phyloP scores from a whole-genome alignment of 768 basidiomycete species.

The Suillus occidentalis region DNA sequence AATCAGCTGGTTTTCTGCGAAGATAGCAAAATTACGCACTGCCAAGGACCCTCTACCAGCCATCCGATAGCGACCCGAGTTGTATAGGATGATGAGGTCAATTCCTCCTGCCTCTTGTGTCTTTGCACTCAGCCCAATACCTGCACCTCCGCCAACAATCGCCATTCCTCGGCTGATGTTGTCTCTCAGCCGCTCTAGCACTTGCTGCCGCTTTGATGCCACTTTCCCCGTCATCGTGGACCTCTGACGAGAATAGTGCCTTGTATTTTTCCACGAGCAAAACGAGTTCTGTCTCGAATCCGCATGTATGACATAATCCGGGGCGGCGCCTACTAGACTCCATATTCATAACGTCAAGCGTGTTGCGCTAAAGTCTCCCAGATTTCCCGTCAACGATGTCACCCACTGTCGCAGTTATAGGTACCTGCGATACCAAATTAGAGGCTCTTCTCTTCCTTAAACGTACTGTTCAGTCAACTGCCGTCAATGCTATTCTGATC shows the following conservation, averaged over 20 bases:
- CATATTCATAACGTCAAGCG: neutral
- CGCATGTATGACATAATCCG: conserved; percentile 22
- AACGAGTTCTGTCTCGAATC: neutral
- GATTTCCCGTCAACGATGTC: neutral
- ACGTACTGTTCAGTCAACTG: conserved; percentile 11
- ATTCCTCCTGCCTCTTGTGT: conserved; percentile 26
- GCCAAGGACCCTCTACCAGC: conserved; percentile 31
- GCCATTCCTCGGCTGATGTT: conserved; percentile 18
- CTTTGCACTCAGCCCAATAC: conserved; percentile 28
- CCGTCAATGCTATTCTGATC: conserved; percentile 26
- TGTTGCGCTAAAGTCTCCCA: neutral
- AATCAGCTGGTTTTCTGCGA: neutral
- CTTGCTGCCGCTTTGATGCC: conserved; percentile 19
- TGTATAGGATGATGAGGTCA: conserved; percentile 32
- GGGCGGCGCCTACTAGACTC: neutral
- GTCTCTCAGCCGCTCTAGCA: conserved; percentile 15
- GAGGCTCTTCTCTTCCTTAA: conserved; percentile 25
- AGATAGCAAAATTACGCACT: conserved; percentile 15
- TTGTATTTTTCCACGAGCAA: neutral
- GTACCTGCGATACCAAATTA: conserved; percentile 31
- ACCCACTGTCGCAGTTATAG: conserved; percentile 25
- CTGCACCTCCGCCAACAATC: conserved; percentile 28
- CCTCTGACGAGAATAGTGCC: conserved; percentile 2
- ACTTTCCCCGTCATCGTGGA: conserved; percentile 6
- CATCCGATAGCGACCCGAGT: conserved; percentile 32